These are phyloP conservation scores for Oenanthe sinensis DNA, from an alignment of 129 eudicot genomes.

Conservation along the genomic window DNA sequence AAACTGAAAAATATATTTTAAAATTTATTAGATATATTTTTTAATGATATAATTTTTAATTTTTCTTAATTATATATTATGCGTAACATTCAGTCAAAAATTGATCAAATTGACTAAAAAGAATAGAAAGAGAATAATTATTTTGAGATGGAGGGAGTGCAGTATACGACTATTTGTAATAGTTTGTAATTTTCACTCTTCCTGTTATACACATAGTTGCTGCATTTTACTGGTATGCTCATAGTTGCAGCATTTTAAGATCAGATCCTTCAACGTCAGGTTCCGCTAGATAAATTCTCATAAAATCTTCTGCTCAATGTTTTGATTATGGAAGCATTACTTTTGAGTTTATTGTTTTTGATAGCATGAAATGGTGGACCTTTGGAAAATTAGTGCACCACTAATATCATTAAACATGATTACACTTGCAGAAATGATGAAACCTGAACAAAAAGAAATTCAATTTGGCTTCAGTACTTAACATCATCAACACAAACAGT, in stretches of 20 bases:
- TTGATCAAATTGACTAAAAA: no score
- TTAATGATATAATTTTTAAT: no score
- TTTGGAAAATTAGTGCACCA: constrained; percentile 5
- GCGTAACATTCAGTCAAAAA: no score
- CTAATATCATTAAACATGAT: constrained; percentile 5
- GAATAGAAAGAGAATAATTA: no score
- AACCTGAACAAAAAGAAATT: background rate
- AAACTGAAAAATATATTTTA: no score
- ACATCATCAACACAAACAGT: background rate
- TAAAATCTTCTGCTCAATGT: background rate
- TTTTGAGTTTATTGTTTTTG: background rate
- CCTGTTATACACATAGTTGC: no score
- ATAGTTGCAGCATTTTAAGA: background rate
- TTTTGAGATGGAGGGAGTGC: no score
- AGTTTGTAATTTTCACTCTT: no score
- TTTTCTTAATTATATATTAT: no score
- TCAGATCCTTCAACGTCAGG: background rate
- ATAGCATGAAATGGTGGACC: background rate
- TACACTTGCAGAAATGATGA: constrained; percentile 6
- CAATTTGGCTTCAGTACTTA: background rate
- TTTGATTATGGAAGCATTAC: constrained; percentile 1
- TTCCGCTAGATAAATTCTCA: background rate
- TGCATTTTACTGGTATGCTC: background rate
- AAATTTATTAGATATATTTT: no score
- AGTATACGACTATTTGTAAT: no score